Evolutionary conservation across 2,329 filamentous ascomycete genomes (phyloP), one percentile per base, ranked within the genome.

Genomic region (Phaeosphaeria sp.): DNA sequence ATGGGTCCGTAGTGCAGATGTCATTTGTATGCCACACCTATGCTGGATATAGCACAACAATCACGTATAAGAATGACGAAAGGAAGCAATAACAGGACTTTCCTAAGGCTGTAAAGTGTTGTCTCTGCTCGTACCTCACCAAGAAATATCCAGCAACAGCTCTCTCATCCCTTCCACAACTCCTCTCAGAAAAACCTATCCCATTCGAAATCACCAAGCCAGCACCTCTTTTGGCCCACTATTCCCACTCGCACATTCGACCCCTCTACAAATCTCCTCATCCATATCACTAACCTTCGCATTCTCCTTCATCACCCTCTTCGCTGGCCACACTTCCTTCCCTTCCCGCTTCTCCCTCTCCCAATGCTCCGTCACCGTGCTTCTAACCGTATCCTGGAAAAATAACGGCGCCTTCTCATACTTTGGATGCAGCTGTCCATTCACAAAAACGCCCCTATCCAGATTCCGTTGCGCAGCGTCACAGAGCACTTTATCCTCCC

Each of bases 401-500:
- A 81, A 85, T 0, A 87, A 73, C 0, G 84, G 83, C 52, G 63
- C 84, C 70, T 86, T 83, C 69, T 89, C 87, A 66, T 83, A 81
- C 50, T 78, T 78, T 0, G 86, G 85, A 67, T 89, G 86, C 72
- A 89, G 75, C 67, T 86, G 80, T 27, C 87, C 87, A 60, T 85
- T 88, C 64, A 85, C 77, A 58, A 87, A 89, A 36, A 88, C 81
- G 7, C 85, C 85, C 0, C 83, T 79, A 65, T 85, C 83, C 62
- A 89, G 77, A 67, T 89, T 89, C 69, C 78, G 80, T 69, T 89
- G 86, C 1, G 84, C 82, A 10, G 80, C 80, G 56, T 80, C 76
- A 74, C 86, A 89, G 23, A 89, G 82, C 21, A 82, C 78, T 68
- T 88, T 88, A 75, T 89, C 87, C 72, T 89, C 87, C 1, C 81